A percentile compares a stretch with the other conserved stretches of the same genome.
Evolutionary conservation across 345 rosid genomes (phyloP).

Genomic region (Sisymbrium altissimum): DNA sequence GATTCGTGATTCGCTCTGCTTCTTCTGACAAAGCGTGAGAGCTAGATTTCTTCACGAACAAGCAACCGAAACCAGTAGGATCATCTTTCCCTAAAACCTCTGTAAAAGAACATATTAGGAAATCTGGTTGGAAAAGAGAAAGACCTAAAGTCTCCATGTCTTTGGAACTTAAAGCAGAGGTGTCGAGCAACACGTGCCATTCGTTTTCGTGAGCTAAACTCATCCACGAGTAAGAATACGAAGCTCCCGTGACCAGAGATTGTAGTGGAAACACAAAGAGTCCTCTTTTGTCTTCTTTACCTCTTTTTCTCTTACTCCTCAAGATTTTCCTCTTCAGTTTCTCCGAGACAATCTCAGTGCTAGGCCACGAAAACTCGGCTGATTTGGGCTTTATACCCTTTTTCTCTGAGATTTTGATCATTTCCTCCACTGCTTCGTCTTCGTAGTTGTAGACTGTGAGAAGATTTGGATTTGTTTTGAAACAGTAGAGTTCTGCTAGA

Average conservation of each 20-base stretch:
- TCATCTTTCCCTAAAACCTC: slow-evolving; percentile 64
- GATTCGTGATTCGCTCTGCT: slow-evolving; percentile 25
- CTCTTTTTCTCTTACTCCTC: slow-evolving; percentile 38
- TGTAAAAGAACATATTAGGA: slow-evolving; percentile 69
- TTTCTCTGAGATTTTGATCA: slow-evolving; percentile 57
- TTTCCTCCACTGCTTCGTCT: slow-evolving; percentile 57
- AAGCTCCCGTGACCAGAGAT: slow-evolving; percentile 64
- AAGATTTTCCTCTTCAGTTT: slow-evolving; percentile 52
- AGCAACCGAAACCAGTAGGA: slow-evolving; percentile 72
- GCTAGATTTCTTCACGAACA: slow-evolving; percentile 63
- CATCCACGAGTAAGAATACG: slow-evolving; percentile 86
- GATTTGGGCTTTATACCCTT: slow-evolving; percentile 52
- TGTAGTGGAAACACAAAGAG: slow-evolving; percentile 82
- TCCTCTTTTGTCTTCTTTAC: slow-evolving; percentile 42
- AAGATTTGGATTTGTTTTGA: slow-evolving; percentile 49
- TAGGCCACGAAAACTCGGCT: slow-evolving; percentile 72
- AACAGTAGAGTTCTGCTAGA: slow-evolving; percentile 67
- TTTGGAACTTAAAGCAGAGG: slow-evolving; percentile 65
- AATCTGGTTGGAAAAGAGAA: slow-evolving; percentile 74
- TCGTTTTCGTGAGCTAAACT: slow-evolving; percentile 62
- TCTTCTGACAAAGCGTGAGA: slow-evolving; percentile 41
- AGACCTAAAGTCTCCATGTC: slow-evolving; percentile 92
- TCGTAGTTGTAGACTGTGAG: slow-evolving; percentile 75
- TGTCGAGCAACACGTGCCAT: slow-evolving; percentile 86
- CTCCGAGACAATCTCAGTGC: slow-evolving; percentile 40